Base-by-base conservation (phyloP, 2,329 filamentous ascomycete species). In the Huntiella abstrusa region DNA sequence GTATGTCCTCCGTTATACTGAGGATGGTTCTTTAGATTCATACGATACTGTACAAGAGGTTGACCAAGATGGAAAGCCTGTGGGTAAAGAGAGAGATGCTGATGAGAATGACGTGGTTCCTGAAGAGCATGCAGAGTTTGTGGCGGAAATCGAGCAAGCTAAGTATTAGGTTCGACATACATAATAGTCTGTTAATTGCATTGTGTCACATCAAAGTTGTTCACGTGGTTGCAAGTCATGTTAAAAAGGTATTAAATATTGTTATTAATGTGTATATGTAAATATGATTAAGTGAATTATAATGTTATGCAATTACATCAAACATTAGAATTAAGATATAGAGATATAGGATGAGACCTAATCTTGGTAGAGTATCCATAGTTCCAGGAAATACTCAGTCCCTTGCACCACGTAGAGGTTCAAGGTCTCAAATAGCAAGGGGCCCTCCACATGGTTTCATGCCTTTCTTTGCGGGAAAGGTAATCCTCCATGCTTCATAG, bases 1-100 rank as follows among this genome's bases (percentile, higher is more conserved):
- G 43, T 61, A 77, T 37, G 80, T 96, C 73, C 92, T 83, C 80
- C 66, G 67, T 2, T 96, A 87, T 57, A 86, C 77, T 0, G 88
- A 96, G 58, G 74, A 78, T 52, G 72, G 71, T 3, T 71, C 63
- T 47, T 58, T 76, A 2, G 73, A 76, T 52, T 68, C 62, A 0
- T 55, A 63, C 36, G 71, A 76, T 41, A 65, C 72, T 1, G 62
- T 76, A 1, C 70, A 75, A 2, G 69, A 74, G 47, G 58, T 75
- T 1, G 71, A 71, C 40, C 62, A 57, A 0, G 52, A 70, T 4
- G 70, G 70, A 0, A 65, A 65, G 28, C 59, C 64, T 28, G 2
- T 41, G 11, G 22, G n/a, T 7, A 12, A 28, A 3, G 19, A n/a
- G 17, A 41, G 33, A 22, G 33, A 41, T 13, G 11, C 17, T 32